phyloP scores from a whole-genome alignment of 176 grass and related monocot genomes.

The Ensete ventricosum region DNA sequence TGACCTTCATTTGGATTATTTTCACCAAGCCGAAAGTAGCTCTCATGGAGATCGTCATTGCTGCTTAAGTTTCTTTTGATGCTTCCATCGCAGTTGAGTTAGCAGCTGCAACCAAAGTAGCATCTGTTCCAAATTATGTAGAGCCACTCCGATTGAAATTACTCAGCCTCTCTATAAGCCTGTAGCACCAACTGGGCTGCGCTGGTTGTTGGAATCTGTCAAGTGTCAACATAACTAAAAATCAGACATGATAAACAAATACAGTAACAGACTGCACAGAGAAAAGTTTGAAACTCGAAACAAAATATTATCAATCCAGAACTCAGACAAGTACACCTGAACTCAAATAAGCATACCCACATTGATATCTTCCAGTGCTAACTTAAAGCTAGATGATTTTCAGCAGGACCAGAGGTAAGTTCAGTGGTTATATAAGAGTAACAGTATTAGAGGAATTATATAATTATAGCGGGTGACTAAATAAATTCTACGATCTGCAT shows the following conservation, averaged over 20 bases:
- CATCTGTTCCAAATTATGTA: conserved; percentile 63
- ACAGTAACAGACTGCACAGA: not conserved
- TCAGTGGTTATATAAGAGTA: too few relatives aligned
- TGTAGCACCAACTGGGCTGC: conserved; percentile 71
- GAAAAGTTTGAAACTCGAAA: not conserved
- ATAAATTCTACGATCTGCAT: too few relatives aligned
- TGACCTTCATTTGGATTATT: conserved; percentile 65
- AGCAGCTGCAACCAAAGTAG: conserved; percentile 84
- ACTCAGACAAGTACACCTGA: not conserved
- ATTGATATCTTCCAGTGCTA: not conserved
- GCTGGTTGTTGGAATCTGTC: conserved; percentile 28
- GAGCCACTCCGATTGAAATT: conserved; percentile 68
- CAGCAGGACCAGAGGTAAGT: too few relatives aligned
- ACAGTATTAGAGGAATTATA: too few relatives aligned
- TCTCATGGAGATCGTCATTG: conserved; percentile 78
- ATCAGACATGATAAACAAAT: not conserved
- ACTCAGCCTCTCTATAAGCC: conserved; percentile 89
- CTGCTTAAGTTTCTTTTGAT: conserved; percentile 76
- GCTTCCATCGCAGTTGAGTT: conserved; percentile 81
- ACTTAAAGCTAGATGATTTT: not conserved
- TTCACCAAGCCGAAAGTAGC: conserved; percentile 49
- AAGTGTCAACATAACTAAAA: not conserved
- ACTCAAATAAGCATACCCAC: not conserved
- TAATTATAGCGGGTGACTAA: too few relatives aligned
- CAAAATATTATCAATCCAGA: not conserved